These are phyloP conservation scores for Stephania cephalantha DNA, from an alignment of 164 flowering plant species.

Conservation along the genomic window DNA sequence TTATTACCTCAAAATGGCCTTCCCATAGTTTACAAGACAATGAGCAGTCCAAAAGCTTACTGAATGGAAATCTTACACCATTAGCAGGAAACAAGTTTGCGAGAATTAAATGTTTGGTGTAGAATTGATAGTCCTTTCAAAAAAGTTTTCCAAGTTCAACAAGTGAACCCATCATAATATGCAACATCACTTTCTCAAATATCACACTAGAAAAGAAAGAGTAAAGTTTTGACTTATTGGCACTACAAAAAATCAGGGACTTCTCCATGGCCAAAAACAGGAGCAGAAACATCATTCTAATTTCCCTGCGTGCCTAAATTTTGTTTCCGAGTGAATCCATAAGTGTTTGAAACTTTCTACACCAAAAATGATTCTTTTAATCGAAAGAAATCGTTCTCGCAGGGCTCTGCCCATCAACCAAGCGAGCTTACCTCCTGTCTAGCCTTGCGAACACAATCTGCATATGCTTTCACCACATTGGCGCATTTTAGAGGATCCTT, in stretches of 20 bases:
- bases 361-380: too few species aligned
- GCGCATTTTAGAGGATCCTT: constrained; percentile 67
- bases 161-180: not conserved
- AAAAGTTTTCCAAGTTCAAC: not conserved
- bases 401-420: constrained; percentile 19
- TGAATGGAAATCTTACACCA: not conserved
- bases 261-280: not conserved
- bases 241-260: not conserved
- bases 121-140: not conserved
- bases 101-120: not conserved
- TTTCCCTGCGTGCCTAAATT: not conserved
- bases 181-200: not conserved
- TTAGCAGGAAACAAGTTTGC: not conserved
- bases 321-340: not conserved
- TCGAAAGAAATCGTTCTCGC: too few species aligned
- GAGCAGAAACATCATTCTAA: not conserved
- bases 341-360: too few species aligned
- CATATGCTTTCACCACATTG: constrained; percentile 39
- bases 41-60: not conserved
- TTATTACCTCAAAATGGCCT: too few species aligned
- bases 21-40: too few species aligned
- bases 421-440: constrained; percentile 39
- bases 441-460: constrained; percentile 64
- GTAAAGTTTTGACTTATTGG: not conserved
- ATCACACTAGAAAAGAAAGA: not conserved